Evolutionary conservation across 2,329 filamentous ascomycete species (phyloP), one percentile per base, ranked within the genome.

Genomic region (Xylaria sp.): DNA sequence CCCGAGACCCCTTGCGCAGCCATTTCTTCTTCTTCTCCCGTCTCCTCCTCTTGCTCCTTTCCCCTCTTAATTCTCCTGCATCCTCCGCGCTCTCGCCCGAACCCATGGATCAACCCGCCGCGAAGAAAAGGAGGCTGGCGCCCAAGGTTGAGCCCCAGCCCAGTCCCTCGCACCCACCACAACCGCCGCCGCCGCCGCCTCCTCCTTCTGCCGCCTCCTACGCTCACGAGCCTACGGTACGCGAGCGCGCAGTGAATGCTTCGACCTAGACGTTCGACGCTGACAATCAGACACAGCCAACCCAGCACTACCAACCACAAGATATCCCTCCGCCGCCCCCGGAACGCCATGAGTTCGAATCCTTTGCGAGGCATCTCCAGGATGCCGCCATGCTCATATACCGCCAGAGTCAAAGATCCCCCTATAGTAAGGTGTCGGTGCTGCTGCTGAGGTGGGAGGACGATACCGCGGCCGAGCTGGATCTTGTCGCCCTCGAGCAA

Each of bases 361-460:
- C 87, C 62, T 90, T 90, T 76, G 89, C 88, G 68, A 85, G 88
- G 56, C 89, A 91, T 80, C 84, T 91, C 53, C 89, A 91, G 76
- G 89, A 90, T 84, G 89, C 88, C 59, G 88, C 89, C 71, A 89
- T 90, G 85, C 82, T 89, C 74, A 89, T 91, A 72, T 87, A 89
- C 76, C 84, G 87, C 70, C 88, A 90, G 79, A 87, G 87, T 54
- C 86, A 89, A 75, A 84, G 83, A 66, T 83, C 84, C 3, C 84
- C 84, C 28, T 89, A 91, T 72, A 83, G 81, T 20, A 85, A 84
- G 65, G 88, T 88, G 15, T 89, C 88, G 4, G 88, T 89, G 11
- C 79, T 91, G 40, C 78, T 91, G 58, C 73, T 91, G 67, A 83
- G 86, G 64, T 91, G 89, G 89, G 87, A 90, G 71, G 88, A 89